Conservation (phyloP, 2,329 filamentous ascomycete genomes). For the Beauveria bassiana region DNA sequence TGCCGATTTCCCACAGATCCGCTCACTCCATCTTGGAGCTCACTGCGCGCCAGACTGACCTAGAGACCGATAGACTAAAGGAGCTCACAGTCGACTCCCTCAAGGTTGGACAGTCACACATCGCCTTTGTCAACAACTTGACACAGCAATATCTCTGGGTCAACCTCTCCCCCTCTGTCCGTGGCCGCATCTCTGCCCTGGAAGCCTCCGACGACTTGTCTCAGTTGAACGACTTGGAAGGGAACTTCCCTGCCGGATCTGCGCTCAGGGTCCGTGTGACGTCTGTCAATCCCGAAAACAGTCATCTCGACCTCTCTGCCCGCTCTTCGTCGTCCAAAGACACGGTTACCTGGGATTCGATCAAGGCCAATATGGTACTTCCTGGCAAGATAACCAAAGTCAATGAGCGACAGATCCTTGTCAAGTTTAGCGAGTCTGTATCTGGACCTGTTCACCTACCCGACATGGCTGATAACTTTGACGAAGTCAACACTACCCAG, state of each 20-base stretch:
- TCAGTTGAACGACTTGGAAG: slow-evolving; percentile 63
- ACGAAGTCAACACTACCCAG: slow-evolving; percentile 65
- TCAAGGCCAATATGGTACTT: slow-evolving; percentile 74
- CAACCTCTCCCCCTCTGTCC: slow-evolving; percentile 79
- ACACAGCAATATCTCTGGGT: slow-evolving; percentile 77
- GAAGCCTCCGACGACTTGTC: slow-evolving; percentile 85
- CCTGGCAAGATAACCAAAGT: slow-evolving; percentile 79
- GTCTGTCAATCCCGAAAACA: slow-evolving; percentile 62
- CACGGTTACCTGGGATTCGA: slow-evolving; percentile 57
- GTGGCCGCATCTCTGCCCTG: slow-evolving; percentile 73
- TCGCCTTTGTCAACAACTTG: slow-evolving; percentile 90
- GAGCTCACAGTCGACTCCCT: slow-evolving; percentile 66
- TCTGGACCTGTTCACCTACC: slow-evolving; percentile 74
- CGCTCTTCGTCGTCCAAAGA: slow-evolving; percentile 44
- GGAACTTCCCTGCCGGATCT: slow-evolving; percentile 84
- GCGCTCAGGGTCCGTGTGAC: slow-evolving; percentile 76
- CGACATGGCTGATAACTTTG: slow-evolving; percentile 81
- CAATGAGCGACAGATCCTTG: slow-evolving; percentile 72
- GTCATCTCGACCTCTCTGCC: slow-evolving; percentile 77
- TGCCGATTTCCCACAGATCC: slow-evolving; percentile 81
- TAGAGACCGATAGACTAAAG: slow-evolving; percentile 36
- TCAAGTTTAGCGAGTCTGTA: slow-evolving; percentile 75
- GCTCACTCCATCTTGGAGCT: slow-evolving; percentile 81
- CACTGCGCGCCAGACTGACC: slow-evolving; percentile 66
- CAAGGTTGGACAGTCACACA: slow-evolving; percentile 59